A percentile compares a stretch with the other conserved stretches of the same genome.
phyloP scores from a whole-genome alignment of 1,284 basidiomycete genomes.

The Sanghuangporus sanghuang region DNA sequence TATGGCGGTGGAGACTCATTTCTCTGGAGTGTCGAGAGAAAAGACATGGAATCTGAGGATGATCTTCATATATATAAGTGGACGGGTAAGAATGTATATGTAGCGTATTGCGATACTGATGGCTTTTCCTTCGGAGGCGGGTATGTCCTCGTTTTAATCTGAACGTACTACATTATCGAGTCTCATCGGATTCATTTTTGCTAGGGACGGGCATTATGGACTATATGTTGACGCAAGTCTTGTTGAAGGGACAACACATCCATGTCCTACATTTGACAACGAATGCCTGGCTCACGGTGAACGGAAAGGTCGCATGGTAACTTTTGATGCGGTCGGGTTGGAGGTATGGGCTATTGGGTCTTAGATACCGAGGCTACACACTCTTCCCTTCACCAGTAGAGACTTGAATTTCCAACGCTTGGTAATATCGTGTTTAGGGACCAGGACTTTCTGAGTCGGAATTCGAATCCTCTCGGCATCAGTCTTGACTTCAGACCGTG shows the following conservation, averaged over 20 bases:
- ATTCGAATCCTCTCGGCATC: too few species aligned
- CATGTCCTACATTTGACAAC: conserved; percentile 87
- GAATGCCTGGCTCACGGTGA: conserved; percentile 56
- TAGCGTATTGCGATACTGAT: conserved; percentile 77
- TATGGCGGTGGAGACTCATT: conserved; percentile 86
- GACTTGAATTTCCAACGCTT: background rate
- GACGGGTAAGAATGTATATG: conserved; percentile 90
- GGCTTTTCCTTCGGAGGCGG: conserved; percentile 89
- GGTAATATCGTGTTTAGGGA: too few species aligned
- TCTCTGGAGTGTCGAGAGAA: conserved; percentile 37
- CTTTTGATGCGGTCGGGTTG: conserved; percentile 80
- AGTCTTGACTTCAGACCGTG: too few species aligned
- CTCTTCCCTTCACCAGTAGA: background rate
- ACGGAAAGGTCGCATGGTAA: conserved; percentile 43
- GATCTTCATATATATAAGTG: conserved; percentile 70
- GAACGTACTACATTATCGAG: background rate
- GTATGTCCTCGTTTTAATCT: conserved; percentile 39
- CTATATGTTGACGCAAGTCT: conserved; percentile 86
- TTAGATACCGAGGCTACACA: background rate
- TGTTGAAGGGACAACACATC: conserved; percentile 77
- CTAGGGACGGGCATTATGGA: conserved; percentile 82
- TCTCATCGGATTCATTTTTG: background rate
- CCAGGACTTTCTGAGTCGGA: too few species aligned
- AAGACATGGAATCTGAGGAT: conserved; percentile 30
- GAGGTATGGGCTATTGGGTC: conserved; percentile 77